Evolutionary conservation across 108 stramenopile species (phyloP).

Genomic region (Parmales sp.): DNA sequence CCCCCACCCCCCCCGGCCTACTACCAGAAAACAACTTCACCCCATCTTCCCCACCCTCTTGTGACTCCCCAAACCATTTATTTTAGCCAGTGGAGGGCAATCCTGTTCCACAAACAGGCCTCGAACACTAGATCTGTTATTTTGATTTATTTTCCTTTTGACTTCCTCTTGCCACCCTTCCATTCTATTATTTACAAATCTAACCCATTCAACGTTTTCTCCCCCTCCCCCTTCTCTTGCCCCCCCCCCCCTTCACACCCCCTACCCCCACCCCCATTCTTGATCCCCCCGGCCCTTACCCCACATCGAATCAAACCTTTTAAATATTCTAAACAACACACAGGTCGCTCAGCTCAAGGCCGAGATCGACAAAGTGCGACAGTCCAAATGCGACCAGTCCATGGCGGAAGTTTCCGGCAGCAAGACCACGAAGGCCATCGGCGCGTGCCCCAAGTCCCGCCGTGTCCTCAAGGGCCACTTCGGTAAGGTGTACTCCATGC

Average conservation of each 20-base stretch:
- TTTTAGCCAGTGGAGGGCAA: too few relatives aligned
- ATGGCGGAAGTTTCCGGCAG: background rate
- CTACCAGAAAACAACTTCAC: too few relatives aligned
- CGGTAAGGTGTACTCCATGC: slow-evolving; percentile 93
- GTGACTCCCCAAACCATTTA: too few relatives aligned
- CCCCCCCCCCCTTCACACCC: too few relatives aligned
- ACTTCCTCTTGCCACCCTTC: background rate
- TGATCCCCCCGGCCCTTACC: too few relatives aligned
- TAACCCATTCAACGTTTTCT: background rate
- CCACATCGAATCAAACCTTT: too few relatives aligned
- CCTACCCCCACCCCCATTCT: too few relatives aligned
- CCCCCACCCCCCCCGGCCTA: too few relatives aligned
- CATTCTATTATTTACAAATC: background rate
- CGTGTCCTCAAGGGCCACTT: slow-evolving; percentile 86
- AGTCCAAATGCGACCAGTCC: background rate
- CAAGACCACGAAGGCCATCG: background rate
- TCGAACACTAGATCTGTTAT: background rate
- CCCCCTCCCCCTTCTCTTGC: background rate
- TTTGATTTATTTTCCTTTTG: background rate
- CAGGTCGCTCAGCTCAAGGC: background rate
- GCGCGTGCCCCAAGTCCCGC: slow-evolving; percentile 36
- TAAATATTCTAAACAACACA: too few relatives aligned
- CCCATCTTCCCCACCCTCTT: too few relatives aligned
- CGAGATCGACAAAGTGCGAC: slow-evolving; percentile 1
- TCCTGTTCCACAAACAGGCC: too few relatives aligned